These are phyloP conservation scores for Auricularia cornea DNA, from an alignment of 768 basidiomycete species.

Conservation along the genomic window DNA sequence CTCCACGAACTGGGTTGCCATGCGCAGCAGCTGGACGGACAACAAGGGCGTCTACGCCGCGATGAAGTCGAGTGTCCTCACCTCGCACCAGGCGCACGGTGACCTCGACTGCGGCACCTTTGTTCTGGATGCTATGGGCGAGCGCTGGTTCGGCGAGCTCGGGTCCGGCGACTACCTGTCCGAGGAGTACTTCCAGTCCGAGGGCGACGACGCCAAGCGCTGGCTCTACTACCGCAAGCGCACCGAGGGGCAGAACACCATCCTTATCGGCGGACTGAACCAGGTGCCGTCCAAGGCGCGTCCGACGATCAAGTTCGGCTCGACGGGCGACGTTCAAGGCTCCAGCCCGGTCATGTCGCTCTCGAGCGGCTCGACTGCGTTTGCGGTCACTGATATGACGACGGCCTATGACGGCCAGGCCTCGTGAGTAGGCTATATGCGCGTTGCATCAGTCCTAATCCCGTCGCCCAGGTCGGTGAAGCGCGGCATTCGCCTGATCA, in stretches of 20 bases:
- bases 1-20: conserved; percentile 80
- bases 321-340: conserved; percentile 54
- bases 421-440: conserved; percentile 4
- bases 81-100: conserved; percentile 88
- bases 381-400: conserved; percentile 68
- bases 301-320: conserved; percentile 52
- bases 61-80: conserved; percentile 76
- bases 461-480: conserved; percentile 44
- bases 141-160: conserved; percentile 91
- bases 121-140: conserved; percentile 87
- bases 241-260: conserved; percentile 96
- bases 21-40: conserved; percentile 91
- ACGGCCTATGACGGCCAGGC: conserved; percentile 52
- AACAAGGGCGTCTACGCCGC: conserved; percentile 73
- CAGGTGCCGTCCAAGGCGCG: conserved; percentile 62
- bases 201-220: conserved; percentile 56
- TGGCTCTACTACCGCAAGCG: conserved; percentile 96
- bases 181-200: conserved; percentile 66
- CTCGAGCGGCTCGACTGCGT: conserved; percentile 65
- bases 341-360: conserved; percentile 71
- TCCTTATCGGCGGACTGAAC: conserved; percentile 66
- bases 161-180: conserved; percentile 83
- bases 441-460: conserved; percentile 10
- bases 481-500: conserved; percentile 80
- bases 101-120: conserved; percentile 94